Evolutionary conservation across 2,329 filamentous ascomycete species (phyloP).

Genomic region (Chalaropsis ovoidea): DNA sequence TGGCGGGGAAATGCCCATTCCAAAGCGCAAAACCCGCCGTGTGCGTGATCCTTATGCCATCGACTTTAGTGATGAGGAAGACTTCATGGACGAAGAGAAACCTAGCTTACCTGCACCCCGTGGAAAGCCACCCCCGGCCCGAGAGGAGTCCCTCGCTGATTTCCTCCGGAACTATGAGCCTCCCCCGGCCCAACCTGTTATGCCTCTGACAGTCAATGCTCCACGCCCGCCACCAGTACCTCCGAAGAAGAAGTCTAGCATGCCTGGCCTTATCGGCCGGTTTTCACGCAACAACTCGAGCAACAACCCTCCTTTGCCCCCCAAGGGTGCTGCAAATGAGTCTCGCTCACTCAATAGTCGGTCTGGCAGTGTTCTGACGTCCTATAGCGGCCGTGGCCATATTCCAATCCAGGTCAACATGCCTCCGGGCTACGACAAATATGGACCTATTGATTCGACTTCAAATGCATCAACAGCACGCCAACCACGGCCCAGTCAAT

Average conservation of each 20-base stretch:
- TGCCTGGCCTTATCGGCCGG: constrained; percentile 51
- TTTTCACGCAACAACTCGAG: constrained; percentile 39
- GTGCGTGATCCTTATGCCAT: constrained; percentile 90
- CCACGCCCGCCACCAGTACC: constrained; percentile 30
- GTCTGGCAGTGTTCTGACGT: constrained; percentile 29
- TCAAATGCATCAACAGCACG: constrained; percentile 25
- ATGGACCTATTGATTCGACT: constrained; percentile 31
- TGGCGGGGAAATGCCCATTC: constrained; percentile 47
- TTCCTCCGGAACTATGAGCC: constrained; percentile 62
- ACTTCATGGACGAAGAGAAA: constrained; percentile 44
- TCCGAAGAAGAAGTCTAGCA: constrained; percentile 55
- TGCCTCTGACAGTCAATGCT: constrained; percentile 31
- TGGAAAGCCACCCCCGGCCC: constrained; percentile 32
- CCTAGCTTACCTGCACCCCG: constrained; percentile 32
- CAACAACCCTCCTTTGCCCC: constrained; percentile 29
- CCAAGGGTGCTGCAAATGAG: constrained; percentile 29
- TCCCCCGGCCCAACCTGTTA: constrained; percentile 40
- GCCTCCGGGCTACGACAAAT: constrained; percentile 39
- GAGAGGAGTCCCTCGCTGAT: constrained; percentile 60
- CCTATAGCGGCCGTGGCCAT: constrained; percentile 36
- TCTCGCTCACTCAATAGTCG: constrained; percentile 35
- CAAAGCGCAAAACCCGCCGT: constrained; percentile 63
- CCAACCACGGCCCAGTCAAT: constrained; percentile 22
- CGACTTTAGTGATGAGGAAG: constrained; percentile 62
- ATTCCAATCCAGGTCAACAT: constrained; percentile 46